Evolutionary conservation across 176 grass and related monocot genomes (phyloP).

Genomic region (Sorghum bicolor): Sorghum_bicolor_NCBIv3 NC_012872.2:68701501-68702000

Average conservation of each 20-base stretch:
- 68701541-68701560: conserved; percentile 50
- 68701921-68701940: background rate
- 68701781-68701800: conserved; percentile 56
- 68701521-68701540: conserved; percentile 52
- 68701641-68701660: conserved; percentile 43
- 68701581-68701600: conserved; percentile 57
- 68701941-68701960: conserved; percentile 25
- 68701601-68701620: conserved; percentile 61
- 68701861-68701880: conserved; percentile 31
- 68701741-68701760: conserved; percentile 57
- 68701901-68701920: conserved; percentile 21
- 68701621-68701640: conserved; percentile 36
- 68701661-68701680: conserved; percentile 49
- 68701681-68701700: conserved; percentile 41
- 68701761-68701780: conserved; percentile 34
- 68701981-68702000: conserved; percentile 33
- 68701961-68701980: conserved; percentile 9
- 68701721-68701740: conserved; percentile 54
- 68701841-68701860: conserved; percentile 27
- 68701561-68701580: conserved; percentile 31
- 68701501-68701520: conserved; percentile 51
- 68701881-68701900: conserved; percentile 9
- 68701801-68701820: conserved; percentile 97
- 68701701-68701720: conserved; percentile 24
- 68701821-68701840: conserved; percentile 39